Evolutionary conservation across 805 yeast genomes (phyloP).

Genomic region (Candida sonorensis): DNA sequence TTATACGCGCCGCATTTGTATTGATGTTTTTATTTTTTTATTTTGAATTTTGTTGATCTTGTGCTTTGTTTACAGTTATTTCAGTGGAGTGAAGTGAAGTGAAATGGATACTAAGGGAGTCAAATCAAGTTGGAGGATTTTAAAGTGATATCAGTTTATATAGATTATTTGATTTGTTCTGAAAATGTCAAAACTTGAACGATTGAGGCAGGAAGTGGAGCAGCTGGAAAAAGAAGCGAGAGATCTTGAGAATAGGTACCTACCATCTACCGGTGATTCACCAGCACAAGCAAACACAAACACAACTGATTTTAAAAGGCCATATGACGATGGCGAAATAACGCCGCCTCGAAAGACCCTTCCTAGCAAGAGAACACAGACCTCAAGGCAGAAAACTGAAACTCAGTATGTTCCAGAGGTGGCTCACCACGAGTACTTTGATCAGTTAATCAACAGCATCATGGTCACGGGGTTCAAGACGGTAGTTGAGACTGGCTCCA

Average conservation of each 20-base stretch:
- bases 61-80: no score
- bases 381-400: not conserved
- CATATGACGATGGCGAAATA: constrained; percentile 1
- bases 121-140: no score
- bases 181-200: constrained; percentile 8
- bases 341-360: constrained; percentile 1
- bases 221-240: constrained; percentile 9
- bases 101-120: no score
- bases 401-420: constrained; percentile 10
- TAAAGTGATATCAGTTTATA: no score
- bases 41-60: no score
- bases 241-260: constrained; percentile 3
- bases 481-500: constrained; percentile 5
- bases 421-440: constrained; percentile 25
- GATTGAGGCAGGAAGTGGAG: constrained; percentile 6
- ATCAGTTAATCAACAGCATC: constrained; percentile 19
- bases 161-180: no score
- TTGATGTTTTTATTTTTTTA: no score
- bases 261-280: no score
- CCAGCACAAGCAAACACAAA: no score
- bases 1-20: no score
- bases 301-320: no score
- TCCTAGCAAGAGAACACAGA: not conserved
- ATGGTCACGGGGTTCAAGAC: constrained; percentile 16
- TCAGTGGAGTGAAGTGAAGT: no score